Conservation (phyloP, 2,329 filamentous ascomycete species). For the Knoxdaviesia capensis region DNA sequence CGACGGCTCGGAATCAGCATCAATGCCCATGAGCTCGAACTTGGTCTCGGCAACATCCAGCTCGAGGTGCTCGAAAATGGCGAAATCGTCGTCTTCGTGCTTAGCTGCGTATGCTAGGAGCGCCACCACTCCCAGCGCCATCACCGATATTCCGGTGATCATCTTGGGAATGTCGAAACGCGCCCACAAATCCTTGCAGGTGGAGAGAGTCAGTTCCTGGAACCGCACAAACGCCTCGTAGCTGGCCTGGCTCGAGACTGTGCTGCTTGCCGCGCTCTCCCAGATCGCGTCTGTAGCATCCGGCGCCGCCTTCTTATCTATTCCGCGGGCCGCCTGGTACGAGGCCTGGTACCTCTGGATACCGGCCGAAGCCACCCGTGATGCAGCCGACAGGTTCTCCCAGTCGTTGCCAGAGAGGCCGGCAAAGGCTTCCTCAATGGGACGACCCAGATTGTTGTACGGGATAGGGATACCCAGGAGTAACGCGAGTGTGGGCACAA, state of each 20-base stretch:
- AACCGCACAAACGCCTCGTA: constrained; percentile 49
- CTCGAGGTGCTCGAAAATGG: constrained; percentile 32
- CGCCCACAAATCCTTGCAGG: constrained; percentile 78
- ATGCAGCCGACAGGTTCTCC: constrained; percentile 58
- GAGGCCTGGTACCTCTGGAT: constrained; percentile 76
- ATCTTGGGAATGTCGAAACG: constrained; percentile 79
- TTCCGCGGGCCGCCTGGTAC: constrained; percentile 48
- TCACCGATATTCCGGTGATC: constrained; percentile 54
- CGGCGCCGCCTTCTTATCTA: constrained; percentile 27
- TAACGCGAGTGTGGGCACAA: constrained; percentile 79
- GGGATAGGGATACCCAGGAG: constrained; percentile 83
- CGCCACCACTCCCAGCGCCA: constrained; percentile 45
- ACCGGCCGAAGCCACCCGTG: constrained; percentile 60
- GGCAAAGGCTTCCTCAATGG: constrained; percentile 85
- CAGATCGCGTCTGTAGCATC: constrained; percentile 11
- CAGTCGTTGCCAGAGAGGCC: constrained; percentile 49
- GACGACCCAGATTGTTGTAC: constrained; percentile 83
- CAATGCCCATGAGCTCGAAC: constrained; percentile 26
- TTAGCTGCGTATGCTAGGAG: constrained; percentile 54
- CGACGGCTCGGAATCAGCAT: constrained; percentile 10
- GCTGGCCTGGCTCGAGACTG: constrained; percentile 14
- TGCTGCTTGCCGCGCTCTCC: too few species aligned
- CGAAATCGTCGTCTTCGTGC: constrained; percentile 32
- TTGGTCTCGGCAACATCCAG: constrained; percentile 38
- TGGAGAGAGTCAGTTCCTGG: constrained; percentile 54